Conservation (phyloP, 1,284 basidiomycete genomes). For the Sphagnurus paluster region DNA sequence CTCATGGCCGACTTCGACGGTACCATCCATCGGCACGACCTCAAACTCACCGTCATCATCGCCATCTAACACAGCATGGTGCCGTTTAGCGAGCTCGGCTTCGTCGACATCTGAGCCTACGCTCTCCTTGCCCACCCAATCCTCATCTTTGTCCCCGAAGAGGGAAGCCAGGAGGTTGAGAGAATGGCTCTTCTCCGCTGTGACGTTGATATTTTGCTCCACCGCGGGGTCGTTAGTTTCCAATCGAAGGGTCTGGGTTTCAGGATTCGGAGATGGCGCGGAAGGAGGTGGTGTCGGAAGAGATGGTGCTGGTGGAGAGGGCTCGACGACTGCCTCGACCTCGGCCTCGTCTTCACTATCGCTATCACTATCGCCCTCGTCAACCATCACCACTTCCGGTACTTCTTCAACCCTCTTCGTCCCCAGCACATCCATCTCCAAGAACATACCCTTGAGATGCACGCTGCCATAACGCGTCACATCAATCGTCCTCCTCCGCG, state of each 20-base stretch:
- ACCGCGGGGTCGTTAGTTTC: too few relatives aligned
- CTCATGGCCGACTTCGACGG: slow-evolving; percentile 1
- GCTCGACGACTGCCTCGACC: background rate
- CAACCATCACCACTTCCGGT: slow-evolving; percentile 10
- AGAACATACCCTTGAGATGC: slow-evolving; percentile 64
- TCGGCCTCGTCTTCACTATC: slow-evolving; percentile 13
- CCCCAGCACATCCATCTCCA: slow-evolving; percentile 43
- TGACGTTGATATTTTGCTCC: slow-evolving; percentile 31
- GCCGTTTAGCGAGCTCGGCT: slow-evolving; percentile 30
- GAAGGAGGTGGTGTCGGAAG: too few relatives aligned
- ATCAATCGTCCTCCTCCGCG: slow-evolving; percentile 60
- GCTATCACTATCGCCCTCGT: slow-evolving; percentile 17
- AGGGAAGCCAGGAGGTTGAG: slow-evolving; percentile 53
- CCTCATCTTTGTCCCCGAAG: slow-evolving; percentile 45
- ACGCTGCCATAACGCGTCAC: slow-evolving; percentile 65
- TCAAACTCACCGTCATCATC: slow-evolving; percentile 35
- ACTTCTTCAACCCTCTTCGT: slow-evolving; percentile 10
- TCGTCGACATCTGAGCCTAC: slow-evolving; percentile 54
- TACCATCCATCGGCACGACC: slow-evolving; percentile 38
- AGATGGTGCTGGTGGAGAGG: background rate
- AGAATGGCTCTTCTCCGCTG: slow-evolving; percentile 43
- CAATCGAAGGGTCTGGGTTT: too few relatives aligned
- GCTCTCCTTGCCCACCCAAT: slow-evolving; percentile 59
- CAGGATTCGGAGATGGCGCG: too few relatives aligned
- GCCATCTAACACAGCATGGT: slow-evolving; percentile 20